Base-by-base conservation (phyloP, 495 filamentous ascomycete species). In the Xylaria longipes region DNA sequence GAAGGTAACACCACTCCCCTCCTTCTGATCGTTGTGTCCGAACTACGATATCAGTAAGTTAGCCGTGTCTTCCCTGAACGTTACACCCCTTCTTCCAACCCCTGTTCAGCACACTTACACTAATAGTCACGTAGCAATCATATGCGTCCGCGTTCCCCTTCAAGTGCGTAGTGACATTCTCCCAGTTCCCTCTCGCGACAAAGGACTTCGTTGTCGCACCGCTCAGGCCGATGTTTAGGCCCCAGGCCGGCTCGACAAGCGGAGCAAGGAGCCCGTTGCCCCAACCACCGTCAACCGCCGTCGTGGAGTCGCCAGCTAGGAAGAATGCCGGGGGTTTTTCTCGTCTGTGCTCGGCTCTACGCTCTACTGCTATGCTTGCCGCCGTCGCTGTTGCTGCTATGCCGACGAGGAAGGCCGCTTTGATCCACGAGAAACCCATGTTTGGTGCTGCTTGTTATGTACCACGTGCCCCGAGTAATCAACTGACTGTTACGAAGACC, bases 11-110 rank as follows among this genome's bases (percentile, higher is more conserved):
- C 78, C 80, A 25, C 71, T 77, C 1, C 69, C 69, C 15, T 72
- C 65, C 72, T 89, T 89, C 70, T 89, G 86, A 70, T 89, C 86
- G 63, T 89, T 88, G 66, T 89, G 86, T 17, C 87, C 87, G 68
- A 89, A 89, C 79, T 89, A 79, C 41, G 56, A 11, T n/a, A 17
- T 12, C 31, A 58, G 31, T 14, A 22, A 17, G 29, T 68, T 22
- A 57, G 65, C 37, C 37, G 17, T 52, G 29, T 48, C 31, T 27
- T 29, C 31, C 65, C 63, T 46, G 31, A 37, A 31, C 33, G 68
- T 60, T 37, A 61, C 56, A 3, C 68, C 6, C 20, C 45, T 2
- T 3, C 8, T n/a, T 5, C 64, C 15, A 45, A 17, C 35, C 65
- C 50, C 45, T 73, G 20, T 33, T 72, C 4, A 6, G 12, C 29